These are phyloP conservation scores for Solanum paucissectum DNA, from an alignment of 257 asterid species.

Conservation along the genomic window DNA sequence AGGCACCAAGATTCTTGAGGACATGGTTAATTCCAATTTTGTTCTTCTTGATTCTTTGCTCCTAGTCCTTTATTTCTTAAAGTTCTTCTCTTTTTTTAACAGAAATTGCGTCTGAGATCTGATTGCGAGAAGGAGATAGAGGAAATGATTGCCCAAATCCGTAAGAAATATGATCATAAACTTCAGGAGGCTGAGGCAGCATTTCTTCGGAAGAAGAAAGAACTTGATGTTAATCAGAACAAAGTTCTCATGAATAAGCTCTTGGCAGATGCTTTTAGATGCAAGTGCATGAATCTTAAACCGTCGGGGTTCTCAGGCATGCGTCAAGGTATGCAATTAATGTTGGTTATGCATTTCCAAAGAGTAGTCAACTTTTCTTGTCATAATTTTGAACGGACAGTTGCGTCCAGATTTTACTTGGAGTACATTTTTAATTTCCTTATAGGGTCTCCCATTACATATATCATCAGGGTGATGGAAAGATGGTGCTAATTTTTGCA, in stretches of 20 bases:
- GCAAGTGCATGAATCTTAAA: slow-evolving; percentile 30
- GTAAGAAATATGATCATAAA: slow-evolving; percentile 35
- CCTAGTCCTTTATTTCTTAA: not conserved
- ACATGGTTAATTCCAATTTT: slow-evolving; percentile 24
- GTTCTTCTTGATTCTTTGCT: not conserved
- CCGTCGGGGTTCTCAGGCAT: slow-evolving; percentile 28
- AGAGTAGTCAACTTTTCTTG: not conserved
- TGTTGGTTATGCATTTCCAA: not conserved
- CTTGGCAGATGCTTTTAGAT: slow-evolving; percentile 45
- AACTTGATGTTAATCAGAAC: slow-evolving; percentile 20
- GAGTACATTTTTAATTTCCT: not conserved
- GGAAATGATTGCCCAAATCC: slow-evolving; percentile 37
- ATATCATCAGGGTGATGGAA: not conserved
- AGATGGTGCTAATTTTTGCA: not conserved
- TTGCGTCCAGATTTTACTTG: not conserved
- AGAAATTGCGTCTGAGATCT: slow-evolving; percentile 36
- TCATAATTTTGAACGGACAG: not conserved
- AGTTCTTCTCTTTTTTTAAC: slow-evolving; percentile 7
- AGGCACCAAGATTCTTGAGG: slow-evolving; percentile 18
- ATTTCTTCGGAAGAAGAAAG: slow-evolving; percentile 18
- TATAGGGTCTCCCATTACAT: not conserved
- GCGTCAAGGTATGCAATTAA: slow-evolving; percentile 44
- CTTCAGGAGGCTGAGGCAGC: slow-evolving; percentile 32
- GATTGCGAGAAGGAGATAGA: slow-evolving; percentile 52
- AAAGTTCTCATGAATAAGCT: slow-evolving; percentile 35